Base-by-base conservation (phyloP, 2,329 filamentous ascomycete genomes). In the Sordariomycetes sp. region DNA sequence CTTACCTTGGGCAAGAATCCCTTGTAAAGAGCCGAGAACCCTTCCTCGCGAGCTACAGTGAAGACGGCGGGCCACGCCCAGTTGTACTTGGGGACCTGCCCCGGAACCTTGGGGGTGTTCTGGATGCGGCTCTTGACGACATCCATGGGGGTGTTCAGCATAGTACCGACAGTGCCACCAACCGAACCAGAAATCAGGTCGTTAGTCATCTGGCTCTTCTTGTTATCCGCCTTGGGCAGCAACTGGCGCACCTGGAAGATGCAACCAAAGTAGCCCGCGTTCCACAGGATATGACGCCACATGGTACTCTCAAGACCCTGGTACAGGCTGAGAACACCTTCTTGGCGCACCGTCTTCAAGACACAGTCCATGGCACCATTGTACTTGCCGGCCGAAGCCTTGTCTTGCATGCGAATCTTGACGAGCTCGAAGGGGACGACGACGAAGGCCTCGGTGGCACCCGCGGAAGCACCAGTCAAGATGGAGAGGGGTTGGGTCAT, bases 121-220 rank as follows among this genome's bases (percentile, higher is more conserved):
- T 98, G 92, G 47, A 98, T 98, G 43, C 92, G 82, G 45, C 85
- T 93, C 75, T 98, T 98, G 65, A 96, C 88, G 15, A 96, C 90
- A 53, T 96, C 88, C 77, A 94, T 80, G 38, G 88, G 87, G 3
- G 90, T 96, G 70, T 98, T 98, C 43, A 96, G 56, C 26, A 95
- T 73, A 3, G 90, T 98, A 58, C 92, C 90, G 34, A 72, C 50
- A 16, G 88, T 96, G 41, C 92, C 92, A 63, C 92, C 92, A 43
- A 94, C 62, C 28, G 82, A 72, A 57, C 92, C 92, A 15, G 87
- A 87, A 36, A 94, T 63, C 44, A 98, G 64, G 51, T 98, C 88
- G 56, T 94, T 95, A 39, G 73, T 63, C 62, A 94, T 84, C 64
- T 95, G 81, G 34, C 74, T 70, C 45, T 70, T 70, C 72, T 94